Percentiles rank a stretch among this genome's conserved stretches.
Conservation (phyloP, 805 yeast genomes). For the Candida sithepensis region DNA sequence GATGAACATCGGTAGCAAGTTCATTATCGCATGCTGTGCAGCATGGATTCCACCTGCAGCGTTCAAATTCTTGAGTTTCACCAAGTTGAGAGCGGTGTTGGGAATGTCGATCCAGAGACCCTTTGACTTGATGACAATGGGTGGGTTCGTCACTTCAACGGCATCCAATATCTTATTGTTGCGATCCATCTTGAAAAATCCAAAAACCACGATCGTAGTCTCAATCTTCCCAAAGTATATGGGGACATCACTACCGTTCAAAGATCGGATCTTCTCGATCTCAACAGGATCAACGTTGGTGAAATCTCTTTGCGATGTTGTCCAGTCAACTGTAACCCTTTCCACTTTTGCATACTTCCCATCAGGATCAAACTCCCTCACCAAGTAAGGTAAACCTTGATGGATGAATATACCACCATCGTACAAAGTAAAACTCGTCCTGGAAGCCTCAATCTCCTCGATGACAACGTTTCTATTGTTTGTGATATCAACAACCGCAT, state of each 20-base stretch:
- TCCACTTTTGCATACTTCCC: slow-evolving; percentile 80
- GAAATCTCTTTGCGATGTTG: slow-evolving; percentile 84
- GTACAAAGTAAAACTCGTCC: slow-evolving; percentile 87
- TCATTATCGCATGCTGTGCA: slow-evolving; percentile 87
- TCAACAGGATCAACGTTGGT: slow-evolving; percentile 88
- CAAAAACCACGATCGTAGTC: slow-evolving; percentile 79
- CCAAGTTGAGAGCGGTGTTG: slow-evolving; percentile 49
- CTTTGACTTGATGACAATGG: slow-evolving; percentile 60
- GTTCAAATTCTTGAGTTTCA: slow-evolving; percentile 55
- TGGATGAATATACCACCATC: slow-evolving; percentile 92
- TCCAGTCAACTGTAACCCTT: slow-evolving; percentile 92
- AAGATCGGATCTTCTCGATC: slow-evolving; percentile 59
- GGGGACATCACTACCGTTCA: slow-evolving; percentile 50
- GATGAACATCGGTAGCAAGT: slow-evolving; percentile 69
- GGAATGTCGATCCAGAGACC: slow-evolving; percentile 96
- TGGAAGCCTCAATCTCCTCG: slow-evolving; percentile 83
- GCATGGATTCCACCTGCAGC: slow-evolving; percentile 95
- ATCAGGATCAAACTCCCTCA: slow-evolving; percentile 77
- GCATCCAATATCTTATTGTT: slow-evolving; percentile 82
- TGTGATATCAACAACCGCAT: slow-evolving; percentile 88
- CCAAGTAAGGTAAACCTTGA: slow-evolving; percentile 88
- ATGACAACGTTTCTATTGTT: slow-evolving; percentile 71
- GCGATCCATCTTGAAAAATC: slow-evolving; percentile 83
- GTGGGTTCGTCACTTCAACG: slow-evolving; percentile 89
- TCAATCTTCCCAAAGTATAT: slow-evolving; percentile 72